Percentiles rank a stretch among this genome's conserved stretches.
Conservation (phyloP, 257 asterid species). For the Solanum pinnatisectum region DNA sequence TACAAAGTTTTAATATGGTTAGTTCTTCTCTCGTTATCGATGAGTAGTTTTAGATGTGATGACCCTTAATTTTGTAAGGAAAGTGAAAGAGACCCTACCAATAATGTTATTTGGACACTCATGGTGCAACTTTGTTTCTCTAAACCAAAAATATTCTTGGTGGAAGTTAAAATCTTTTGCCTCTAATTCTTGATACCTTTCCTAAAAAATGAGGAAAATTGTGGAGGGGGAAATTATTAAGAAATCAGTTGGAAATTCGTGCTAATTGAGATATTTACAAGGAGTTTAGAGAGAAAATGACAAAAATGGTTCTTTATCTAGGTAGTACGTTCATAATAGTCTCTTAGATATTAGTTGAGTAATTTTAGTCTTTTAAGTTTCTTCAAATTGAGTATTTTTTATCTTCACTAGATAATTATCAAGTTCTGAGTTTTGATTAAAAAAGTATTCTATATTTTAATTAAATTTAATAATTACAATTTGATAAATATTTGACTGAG, state of each 20-base stretch:
- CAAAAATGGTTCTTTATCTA: neutral
- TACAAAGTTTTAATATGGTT: neutral
- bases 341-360: neutral
- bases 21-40: neutral
- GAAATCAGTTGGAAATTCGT: neutral
- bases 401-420: neutral
- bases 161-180: neutral
- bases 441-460: neutral
- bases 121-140: neutral
- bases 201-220: neutral
- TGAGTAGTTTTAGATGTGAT: neutral
- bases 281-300: neutral
- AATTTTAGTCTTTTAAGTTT: neutral
- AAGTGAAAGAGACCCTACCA: conserved; percentile 1
- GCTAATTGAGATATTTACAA: neutral
- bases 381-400: neutral
- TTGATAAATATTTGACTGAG: neutral
- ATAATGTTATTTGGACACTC: neutral
- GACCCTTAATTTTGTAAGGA: neutral
- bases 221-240: neutral
- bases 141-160: neutral
- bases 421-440: neutral
- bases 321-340: neutral
- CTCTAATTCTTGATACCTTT: neutral
- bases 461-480: neutral